These are phyloP conservation scores for Lentinula guzmanii DNA, from an alignment of 768 basidiomycete genomes.

Conservation along the genomic window DNA sequence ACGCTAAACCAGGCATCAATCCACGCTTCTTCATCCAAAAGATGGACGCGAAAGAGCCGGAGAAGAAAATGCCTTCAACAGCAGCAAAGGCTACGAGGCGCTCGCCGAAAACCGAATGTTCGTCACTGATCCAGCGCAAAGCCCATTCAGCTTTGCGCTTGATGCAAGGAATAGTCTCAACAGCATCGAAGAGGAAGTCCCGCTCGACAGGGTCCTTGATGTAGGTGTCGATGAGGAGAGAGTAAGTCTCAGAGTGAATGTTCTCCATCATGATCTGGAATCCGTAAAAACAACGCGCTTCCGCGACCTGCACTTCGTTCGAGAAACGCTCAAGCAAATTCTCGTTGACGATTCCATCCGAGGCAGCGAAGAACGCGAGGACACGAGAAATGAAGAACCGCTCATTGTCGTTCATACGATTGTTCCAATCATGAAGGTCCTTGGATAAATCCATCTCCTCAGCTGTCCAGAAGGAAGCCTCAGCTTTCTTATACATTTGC, in stretches of 20 bases:
- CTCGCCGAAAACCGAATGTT: slow-evolving; percentile 48
- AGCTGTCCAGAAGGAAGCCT: slow-evolving; percentile 60
- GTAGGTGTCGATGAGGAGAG: slow-evolving; percentile 7
- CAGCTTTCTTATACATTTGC: slow-evolving; percentile 65
- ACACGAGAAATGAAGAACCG: slow-evolving; percentile 61
- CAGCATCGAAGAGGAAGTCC: slow-evolving; percentile 19
- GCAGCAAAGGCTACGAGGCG: slow-evolving; percentile 63
- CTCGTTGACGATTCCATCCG: slow-evolving; percentile 67
- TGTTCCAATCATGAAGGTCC: slow-evolving; percentile 57
- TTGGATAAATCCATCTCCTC: slow-evolving; percentile 59
- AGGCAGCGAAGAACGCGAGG: slow-evolving; percentile 67
- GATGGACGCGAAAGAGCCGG: slow-evolving; percentile 57
- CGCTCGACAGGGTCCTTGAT: slow-evolving; percentile 7
- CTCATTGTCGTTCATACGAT: slow-evolving; percentile 47
- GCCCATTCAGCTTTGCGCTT: slow-evolving; percentile 62
- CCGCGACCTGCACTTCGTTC: slow-evolving; percentile 57
- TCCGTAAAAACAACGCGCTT: slow-evolving; percentile 67
- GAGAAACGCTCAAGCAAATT: slow-evolving; percentile 65
- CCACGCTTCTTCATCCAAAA: slow-evolving; percentile 73
- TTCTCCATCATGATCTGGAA: slow-evolving; percentile 77
- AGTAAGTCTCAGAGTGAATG: slow-evolving; percentile 53
- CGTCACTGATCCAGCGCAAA: slow-evolving; percentile 54
- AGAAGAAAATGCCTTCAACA: slow-evolving; percentile 69
- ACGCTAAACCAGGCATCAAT: slow-evolving; percentile 69
- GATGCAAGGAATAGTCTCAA: slow-evolving; percentile 63